Evolutionary conservation across 805 yeast species (phyloP).

Genomic region (Candida coquimbonensis): DNA sequence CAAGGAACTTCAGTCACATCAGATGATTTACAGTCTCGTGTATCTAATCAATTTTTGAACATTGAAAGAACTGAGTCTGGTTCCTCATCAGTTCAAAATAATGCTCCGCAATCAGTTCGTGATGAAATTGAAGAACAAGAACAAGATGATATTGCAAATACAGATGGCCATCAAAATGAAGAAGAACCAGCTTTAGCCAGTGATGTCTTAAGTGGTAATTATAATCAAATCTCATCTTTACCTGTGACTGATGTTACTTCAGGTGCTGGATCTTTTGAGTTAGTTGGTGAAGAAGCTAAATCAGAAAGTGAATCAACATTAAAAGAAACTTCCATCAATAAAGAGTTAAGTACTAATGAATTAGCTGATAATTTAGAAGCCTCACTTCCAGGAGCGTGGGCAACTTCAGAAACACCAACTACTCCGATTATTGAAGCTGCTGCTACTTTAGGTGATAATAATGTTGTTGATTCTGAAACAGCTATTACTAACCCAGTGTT

Average conservation of each 20-base stretch:
- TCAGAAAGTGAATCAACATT: constrained; percentile 14
- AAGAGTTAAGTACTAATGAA: not conserved
- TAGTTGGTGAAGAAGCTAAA: constrained; percentile 16
- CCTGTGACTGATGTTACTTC: constrained; percentile 20
- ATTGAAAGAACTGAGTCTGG: constrained; percentile 62
- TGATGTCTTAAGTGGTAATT: constrained; percentile 16
- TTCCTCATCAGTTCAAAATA: constrained; percentile 87
- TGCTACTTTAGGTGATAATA: constrained; percentile 3
- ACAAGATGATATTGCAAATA: constrained; percentile 16
- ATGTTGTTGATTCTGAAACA: no score
- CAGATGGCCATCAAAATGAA: constrained; percentile 2
- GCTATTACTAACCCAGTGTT: not conserved
- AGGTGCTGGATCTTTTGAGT: constrained; percentile 22
- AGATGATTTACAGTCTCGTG: constrained; percentile 20
- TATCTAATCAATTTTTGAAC: constrained; percentile 11
- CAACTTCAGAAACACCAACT: not conserved
- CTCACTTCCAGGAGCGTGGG: constrained; percentile 26
- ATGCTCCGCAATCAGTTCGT: constrained; percentile 85
- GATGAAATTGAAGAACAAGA: constrained; percentile 37
- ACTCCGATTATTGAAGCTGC: constrained; percentile 15
- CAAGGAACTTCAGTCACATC: constrained; percentile 21
- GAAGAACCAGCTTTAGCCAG: constrained; percentile 25
- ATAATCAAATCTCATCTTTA: constrained; percentile 2
- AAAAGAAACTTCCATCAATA: not conserved
- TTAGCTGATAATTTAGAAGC: constrained; percentile 19